A percentile compares a stretch with the other conserved stretches of the same genome.
These are phyloP conservation scores for Gonium pectorale DNA, from an alignment of 139 green algal genomes.

Conservation along the genomic window DNA sequence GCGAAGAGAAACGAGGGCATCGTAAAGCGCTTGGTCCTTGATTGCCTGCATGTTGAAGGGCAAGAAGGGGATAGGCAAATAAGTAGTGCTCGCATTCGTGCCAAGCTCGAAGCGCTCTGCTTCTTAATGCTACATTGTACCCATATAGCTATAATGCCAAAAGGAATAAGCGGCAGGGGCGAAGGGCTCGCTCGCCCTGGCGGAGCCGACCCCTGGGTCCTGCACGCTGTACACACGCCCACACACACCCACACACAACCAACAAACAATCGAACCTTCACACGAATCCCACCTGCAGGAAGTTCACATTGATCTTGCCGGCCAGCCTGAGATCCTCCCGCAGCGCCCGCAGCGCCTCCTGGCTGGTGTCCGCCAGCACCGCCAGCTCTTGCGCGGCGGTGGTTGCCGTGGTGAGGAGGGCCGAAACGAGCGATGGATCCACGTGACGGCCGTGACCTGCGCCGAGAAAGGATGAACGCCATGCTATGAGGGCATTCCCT, in stretches of 20 bases:
- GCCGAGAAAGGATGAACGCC: too few species aligned
- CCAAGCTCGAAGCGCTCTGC: too few species aligned
- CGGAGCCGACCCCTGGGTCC: too few species aligned
- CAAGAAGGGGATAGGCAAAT: background rate
- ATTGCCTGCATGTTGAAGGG: background rate
- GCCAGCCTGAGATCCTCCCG: background rate
- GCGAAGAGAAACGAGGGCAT: slow-evolving; percentile 3
- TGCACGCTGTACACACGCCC: too few species aligned
- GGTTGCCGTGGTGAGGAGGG: slow-evolving; percentile 14
- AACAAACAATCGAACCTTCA: too few species aligned
- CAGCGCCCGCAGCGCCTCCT: background rate
- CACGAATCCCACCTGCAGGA: too few species aligned
- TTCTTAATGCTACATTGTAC: too few species aligned
- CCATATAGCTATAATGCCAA: too few species aligned
- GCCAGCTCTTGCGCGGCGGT: slow-evolving; percentile 38
- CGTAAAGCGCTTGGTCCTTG: slow-evolving; percentile 7
- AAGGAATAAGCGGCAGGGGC: too few species aligned
- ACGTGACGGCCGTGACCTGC: slow-evolving; percentile 14
- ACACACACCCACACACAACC: too few species aligned
- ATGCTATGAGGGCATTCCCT: too few species aligned
- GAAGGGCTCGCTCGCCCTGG: too few species aligned
- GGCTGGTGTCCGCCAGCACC: background rate
- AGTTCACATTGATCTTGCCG: background rate
- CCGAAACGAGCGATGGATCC: background rate
- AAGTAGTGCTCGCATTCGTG: background rate